phyloP scores from a whole-genome alignment of 2,329 filamentous ascomycete species.

The Monilinia polystroma region DNA sequence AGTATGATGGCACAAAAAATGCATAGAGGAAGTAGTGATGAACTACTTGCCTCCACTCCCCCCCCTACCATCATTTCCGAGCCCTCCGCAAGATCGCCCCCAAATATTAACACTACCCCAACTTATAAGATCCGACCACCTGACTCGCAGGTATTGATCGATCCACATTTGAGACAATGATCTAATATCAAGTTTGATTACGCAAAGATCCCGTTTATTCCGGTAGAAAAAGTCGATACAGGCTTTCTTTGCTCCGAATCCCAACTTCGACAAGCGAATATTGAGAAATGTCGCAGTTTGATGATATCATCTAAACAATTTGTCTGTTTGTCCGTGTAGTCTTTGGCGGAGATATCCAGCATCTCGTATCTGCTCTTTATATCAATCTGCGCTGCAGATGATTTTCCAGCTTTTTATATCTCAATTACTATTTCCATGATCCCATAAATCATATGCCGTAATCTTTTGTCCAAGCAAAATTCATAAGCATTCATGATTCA shows the following conservation, averaged over 20 bases:
- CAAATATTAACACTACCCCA: conserved; percentile 4
- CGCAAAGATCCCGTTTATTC: neutral
- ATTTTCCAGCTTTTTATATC: conserved; percentile 2
- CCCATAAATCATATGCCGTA: conserved; percentile 28
- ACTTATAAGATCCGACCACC: conserved; percentile 10
- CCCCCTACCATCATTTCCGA: conserved; percentile 11
- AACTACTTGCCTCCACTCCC: conserved; percentile 32
- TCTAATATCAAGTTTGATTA: neutral
- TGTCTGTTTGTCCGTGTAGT: conserved; percentile 8
- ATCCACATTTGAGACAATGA: conserved; percentile 14
- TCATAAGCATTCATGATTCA: conserved; percentile 29
- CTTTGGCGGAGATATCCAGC: conserved; percentile 25
- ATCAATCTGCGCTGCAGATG: conserved; percentile 23
- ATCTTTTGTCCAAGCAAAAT: conserved; percentile 29
- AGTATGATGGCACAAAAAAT: neutral
- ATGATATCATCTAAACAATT: conserved; percentile 25
- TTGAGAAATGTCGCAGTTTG: conserved; percentile 28
- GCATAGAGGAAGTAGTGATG: conserved; percentile 39
- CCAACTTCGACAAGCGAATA: conserved; percentile 27
- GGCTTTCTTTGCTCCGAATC: conserved; percentile 2
- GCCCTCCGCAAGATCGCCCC: conserved; percentile 4
- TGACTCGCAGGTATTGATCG: conserved; percentile 12
- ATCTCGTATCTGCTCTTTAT: conserved; percentile 25
- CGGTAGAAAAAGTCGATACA: conserved; percentile 10
- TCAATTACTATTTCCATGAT: conserved; percentile 27